A percentile compares a stretch with the other conserved stretches of the same genome.
phyloP scores from a whole-genome alignment of 1,139 yeast genomes.

The Yamadazyma spencermartinsiae region DNA sequence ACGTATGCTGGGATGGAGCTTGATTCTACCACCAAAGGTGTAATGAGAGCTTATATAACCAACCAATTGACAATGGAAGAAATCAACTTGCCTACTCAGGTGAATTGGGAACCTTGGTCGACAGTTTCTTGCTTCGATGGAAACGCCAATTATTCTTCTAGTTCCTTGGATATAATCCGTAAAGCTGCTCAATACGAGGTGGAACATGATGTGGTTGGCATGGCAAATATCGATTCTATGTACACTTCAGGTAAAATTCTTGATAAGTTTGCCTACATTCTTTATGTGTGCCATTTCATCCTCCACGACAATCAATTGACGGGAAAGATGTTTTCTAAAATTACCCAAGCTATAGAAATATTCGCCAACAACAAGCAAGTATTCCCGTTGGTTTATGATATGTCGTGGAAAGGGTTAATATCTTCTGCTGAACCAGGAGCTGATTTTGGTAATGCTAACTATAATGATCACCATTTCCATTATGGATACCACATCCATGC shows the following conservation, averaged over 20 bases:
- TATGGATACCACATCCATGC: slow-evolving; percentile 79
- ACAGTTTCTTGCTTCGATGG: slow-evolving; percentile 29
- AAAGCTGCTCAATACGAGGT: slow-evolving; percentile 55
- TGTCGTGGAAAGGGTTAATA: slow-evolving; percentile 71
- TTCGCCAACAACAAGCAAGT: slow-evolving; percentile 59
- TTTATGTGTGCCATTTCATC: slow-evolving; percentile 61
- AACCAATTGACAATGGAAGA: slow-evolving; percentile 50
- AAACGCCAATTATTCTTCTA: slow-evolving; percentile 34
- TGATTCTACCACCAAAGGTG: slow-evolving; percentile 71
- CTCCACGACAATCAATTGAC: slow-evolving; percentile 52
- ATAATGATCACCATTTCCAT: slow-evolving; percentile 83
- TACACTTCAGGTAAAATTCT: slow-evolving; percentile 73
- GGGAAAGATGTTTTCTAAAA: slow-evolving; percentile 41
- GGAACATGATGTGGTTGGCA: slow-evolving; percentile 52
- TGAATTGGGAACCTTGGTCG: slow-evolving; percentile 63
- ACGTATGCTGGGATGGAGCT: slow-evolving; percentile 39
- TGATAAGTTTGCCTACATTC: slow-evolving; percentile 73
- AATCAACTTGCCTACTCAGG: slow-evolving; percentile 45
- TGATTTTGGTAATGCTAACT: slow-evolving; percentile 76
- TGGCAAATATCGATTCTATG: slow-evolving; percentile 70
- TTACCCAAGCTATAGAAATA: slow-evolving; percentile 60
- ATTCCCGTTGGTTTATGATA: slow-evolving; percentile 65
- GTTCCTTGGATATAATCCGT: slow-evolving; percentile 39
- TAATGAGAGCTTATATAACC: slow-evolving; percentile 59
- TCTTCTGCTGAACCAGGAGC: slow-evolving; percentile 67